Base-by-base conservation (phyloP, 768 basidiomycete genomes). In the Pleurotus giganteus region DNA sequence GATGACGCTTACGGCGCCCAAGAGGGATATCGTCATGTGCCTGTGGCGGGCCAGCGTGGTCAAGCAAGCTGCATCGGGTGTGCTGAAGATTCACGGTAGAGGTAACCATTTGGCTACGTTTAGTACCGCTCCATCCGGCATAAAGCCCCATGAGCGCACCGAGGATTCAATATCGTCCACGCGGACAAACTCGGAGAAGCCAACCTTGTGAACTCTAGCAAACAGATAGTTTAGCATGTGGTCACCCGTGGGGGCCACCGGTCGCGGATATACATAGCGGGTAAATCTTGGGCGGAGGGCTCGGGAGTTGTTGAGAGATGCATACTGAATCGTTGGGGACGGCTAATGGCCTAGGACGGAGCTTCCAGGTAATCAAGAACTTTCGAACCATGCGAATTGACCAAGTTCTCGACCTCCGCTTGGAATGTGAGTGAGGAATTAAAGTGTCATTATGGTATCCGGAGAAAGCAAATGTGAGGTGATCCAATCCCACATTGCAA, bases 251-350 rank as follows among this genome's bases (percentile, higher is more conserved):
- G 34, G 11, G 27, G 21, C n/a, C 23, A 49, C 8, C 47, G 47
- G 47, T 31, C 19, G 19, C 39, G 39, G 39, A 51, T 36, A 15
- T 12, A 17, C 19, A 34, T 51, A 5, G 23, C 49, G 49, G 34
- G 23, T 15, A 51, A 27, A 37, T 19, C 26, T 36, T 39, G 49
- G 49, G 49, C 49, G 49, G 31, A 51, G 49, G 49, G 49, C 19
- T 51, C 15, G 34, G 31, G 15, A 37, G 34, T 17, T 13, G 44
- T 45, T 45, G 44, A 24, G 21, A 15, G 44, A 17, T 7, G 27
- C 21, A 27, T 24, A 24, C 21, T 34, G 44, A 7, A 45, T 24
- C 21, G 44, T 13, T 41, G 27, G 21, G 44, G 44, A 45, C n/a
- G n/a, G n/a, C n/a, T n/a, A n/a, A n/a, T n/a, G n/a, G n/a, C n/a